A percentile compares a stretch with the other conserved stretches of the same genome.
Evolutionary conservation across 129 eudicot species (phyloP).

Genomic region (Arctium lappa): DNA sequence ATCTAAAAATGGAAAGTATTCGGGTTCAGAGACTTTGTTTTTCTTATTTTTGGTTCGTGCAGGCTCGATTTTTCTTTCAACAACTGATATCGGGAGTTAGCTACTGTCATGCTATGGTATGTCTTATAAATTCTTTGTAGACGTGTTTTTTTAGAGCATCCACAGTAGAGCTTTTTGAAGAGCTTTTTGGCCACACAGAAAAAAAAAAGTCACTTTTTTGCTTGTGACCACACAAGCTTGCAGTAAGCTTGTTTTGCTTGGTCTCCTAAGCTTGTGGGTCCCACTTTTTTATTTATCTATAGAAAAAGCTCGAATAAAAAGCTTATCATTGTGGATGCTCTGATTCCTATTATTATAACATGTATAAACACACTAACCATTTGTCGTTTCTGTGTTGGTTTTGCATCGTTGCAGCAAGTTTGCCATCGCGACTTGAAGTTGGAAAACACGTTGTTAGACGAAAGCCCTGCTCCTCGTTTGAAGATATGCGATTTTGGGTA

Average conservation of each 20-base stretch:
- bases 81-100: conserved; percentile 65
- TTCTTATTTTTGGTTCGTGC: conserved; percentile 10
- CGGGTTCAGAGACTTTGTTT: background rate
- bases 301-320: background rate
- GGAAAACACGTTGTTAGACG: conserved; percentile 70
- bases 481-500: conserved; percentile 86
- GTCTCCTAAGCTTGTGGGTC: background rate
- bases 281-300: background rate
- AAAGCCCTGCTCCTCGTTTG: conserved; percentile 69
- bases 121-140: background rate
- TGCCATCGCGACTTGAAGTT: conserved; percentile 82
- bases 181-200: background rate
- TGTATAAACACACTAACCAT: background rate
- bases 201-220: too few relatives aligned
- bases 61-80: conserved; percentile 56
- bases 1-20: background rate
- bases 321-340: background rate
- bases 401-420: conserved; percentile 56
- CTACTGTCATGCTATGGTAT: conserved; percentile 66
- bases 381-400: conserved; percentile 8
- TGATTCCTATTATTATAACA: background rate
- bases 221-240: background rate
- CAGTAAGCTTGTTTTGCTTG: background rate
- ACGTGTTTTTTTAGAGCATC: background rate
- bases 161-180: background rate